Conservation (phyloP, 192 early-diverging fungal genomes). For the Coemansia biformis region DNA sequence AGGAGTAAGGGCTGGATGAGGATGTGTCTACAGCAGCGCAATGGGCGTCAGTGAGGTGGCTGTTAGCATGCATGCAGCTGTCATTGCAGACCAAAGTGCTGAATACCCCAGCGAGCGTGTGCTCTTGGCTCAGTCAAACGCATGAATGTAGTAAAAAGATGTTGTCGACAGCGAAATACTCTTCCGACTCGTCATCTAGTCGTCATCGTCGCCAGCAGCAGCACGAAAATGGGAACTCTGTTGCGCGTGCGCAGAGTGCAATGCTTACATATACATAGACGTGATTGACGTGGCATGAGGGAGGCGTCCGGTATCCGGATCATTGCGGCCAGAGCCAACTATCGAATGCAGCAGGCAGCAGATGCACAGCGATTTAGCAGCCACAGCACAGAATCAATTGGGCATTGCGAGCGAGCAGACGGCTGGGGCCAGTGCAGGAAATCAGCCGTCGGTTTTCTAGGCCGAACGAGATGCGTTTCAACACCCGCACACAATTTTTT, state of each 20-base stretch:
- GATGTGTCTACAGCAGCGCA: neutral
- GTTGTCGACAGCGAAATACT: conserved; percentile 69
- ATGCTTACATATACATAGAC: too few species aligned
- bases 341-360: too few species aligned
- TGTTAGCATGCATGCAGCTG: too few species aligned
- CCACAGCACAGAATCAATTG: neutral
- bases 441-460: conserved; percentile 48
- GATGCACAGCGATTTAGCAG: too few species aligned
- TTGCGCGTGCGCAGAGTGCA: too few species aligned
- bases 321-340: too few species aligned
- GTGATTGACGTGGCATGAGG: too few species aligned
- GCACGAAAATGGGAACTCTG: neutral
- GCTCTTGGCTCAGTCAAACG: conserved; percentile 46
- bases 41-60: neutral
- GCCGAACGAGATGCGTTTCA: conserved; percentile 46
- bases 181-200: conserved; percentile 80
- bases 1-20: too few species aligned
- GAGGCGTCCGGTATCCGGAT: too few species aligned
- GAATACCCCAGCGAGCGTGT: too few species aligned
- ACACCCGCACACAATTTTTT: conserved; percentile 14
- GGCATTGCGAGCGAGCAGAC: too few species aligned
- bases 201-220: conserved; percentile 55
- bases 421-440: neutral
- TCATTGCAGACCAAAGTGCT: too few species aligned
- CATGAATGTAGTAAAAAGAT: conserved; percentile 70